A percentile compares a stretch with the other conserved stretches of the same genome.
Conservation (phyloP, 768 basidiomycete species). For the Calvatia gigantea region DNA sequence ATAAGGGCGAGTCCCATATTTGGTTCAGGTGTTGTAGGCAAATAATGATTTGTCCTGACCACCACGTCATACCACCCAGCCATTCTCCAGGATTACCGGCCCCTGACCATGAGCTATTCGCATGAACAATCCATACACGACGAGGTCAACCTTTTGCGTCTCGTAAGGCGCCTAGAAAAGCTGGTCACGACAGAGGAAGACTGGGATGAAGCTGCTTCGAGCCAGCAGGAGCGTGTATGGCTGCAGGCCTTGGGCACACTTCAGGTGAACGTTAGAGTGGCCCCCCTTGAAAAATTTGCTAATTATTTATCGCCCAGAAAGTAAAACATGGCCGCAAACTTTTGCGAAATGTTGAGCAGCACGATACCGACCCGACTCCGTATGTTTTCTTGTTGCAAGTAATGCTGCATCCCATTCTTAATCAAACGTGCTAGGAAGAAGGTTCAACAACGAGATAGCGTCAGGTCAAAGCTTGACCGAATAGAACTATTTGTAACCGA, state of each 20-base stretch:
- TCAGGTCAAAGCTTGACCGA: constrained; percentile 47
- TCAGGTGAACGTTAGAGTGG: constrained; percentile 7
- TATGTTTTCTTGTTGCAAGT: no score
- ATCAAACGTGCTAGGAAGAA: constrained; percentile 31
- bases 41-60: no score
- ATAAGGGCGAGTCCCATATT: no score
- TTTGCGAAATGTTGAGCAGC: constrained; percentile 5
- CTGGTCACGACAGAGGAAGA: background rate
- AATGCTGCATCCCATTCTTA: background rate
- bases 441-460: constrained; percentile 40
- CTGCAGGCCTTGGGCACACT: constrained; percentile 11
- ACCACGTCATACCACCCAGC: no score
- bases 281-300: background rate
- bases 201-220: constrained; percentile 5
- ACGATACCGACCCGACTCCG: background rate
- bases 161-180: constrained; percentile 14
- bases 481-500: constrained; percentile 51
- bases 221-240: constrained; percentile 4
- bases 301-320: constrained; percentile 5
- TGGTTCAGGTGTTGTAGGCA: no score
- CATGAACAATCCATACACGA: constrained; percentile 11
- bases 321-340: constrained; percentile 16
- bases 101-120: constrained; percentile 6
- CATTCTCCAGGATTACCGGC: no score
- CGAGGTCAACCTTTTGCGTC: constrained; percentile 14